Percentiles rank a stretch among this genome's conserved stretches.
These are phyloP conservation scores for Arthrobotrys pseudoclavata DNA, from an alignment of 2,329 filamentous ascomycete genomes.

Conservation along the genomic window DNA sequence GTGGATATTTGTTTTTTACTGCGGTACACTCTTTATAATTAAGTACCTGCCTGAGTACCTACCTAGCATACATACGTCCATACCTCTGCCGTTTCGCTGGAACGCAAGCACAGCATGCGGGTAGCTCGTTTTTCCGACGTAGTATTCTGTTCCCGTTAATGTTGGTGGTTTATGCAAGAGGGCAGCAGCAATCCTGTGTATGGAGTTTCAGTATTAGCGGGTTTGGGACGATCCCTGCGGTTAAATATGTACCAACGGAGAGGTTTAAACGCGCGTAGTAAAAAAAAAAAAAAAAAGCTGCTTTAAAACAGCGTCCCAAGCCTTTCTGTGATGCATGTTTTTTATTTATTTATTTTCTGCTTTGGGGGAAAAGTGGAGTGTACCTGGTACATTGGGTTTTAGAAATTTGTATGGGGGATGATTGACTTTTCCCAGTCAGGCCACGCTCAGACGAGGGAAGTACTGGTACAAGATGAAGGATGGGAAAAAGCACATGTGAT, in stretches of 20 bases:
- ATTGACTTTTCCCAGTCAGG: conserved; percentile 34
- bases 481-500: conserved; percentile 30
- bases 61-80: not conserved
- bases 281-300: not conserved
- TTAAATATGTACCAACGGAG: conserved; percentile 1
- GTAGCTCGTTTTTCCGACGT: not conserved
- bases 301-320: not conserved
- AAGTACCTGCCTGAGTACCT: not conserved
- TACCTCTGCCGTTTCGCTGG: not conserved
- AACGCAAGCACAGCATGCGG: not conserved
- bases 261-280: conserved; percentile 22
- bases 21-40: not conserved
- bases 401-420: conserved; percentile 1
- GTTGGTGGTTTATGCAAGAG: conserved; percentile 8
- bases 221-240: conserved; percentile 4
- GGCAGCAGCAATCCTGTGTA: not conserved
- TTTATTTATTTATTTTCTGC: not conserved
- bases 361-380: not conserved
- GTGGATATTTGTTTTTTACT: not conserved
- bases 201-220: too few species aligned
- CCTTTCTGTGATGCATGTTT: not conserved
- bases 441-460: conserved; percentile 39
- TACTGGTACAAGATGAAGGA: conserved; percentile 36
- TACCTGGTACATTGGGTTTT: conserved; percentile 17
- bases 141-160: not conserved